A percentile compares a stretch with the other conserved stretches of the same genome.
These are phyloP conservation scores for Russula lepida DNA, from an alignment of 768 basidiomycete species.

Conservation along the genomic window DNA sequence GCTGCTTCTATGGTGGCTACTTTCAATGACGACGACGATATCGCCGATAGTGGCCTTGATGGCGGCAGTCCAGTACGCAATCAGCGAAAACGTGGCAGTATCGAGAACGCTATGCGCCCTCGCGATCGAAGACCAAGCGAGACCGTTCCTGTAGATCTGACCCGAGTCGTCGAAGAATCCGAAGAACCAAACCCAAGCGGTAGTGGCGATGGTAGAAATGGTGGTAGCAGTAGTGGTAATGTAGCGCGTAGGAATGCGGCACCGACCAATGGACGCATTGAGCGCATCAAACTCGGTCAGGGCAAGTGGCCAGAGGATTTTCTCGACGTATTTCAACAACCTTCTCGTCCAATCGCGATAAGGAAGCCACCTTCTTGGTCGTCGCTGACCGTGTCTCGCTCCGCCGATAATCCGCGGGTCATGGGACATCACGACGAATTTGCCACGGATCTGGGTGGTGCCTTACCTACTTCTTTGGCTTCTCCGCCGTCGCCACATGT, in stretches of 20 bases:
- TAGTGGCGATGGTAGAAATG: constrained; percentile 15
- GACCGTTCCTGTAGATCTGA: constrained; percentile 48
- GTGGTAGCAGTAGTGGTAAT: constrained; percentile 14
- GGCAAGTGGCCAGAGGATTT: constrained; percentile 84
- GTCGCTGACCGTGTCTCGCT: not conserved
- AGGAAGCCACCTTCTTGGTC: constrained; percentile 1
- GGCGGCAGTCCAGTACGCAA: not conserved
- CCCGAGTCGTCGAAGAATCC: constrained; percentile 59
- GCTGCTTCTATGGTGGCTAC: constrained; percentile 38
- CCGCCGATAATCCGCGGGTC: not conserved
- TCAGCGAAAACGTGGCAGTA: constrained; percentile 16
- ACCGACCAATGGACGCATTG: constrained; percentile 28
- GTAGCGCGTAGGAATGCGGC: constrained; percentile 25
- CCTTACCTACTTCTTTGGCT: not conserved
- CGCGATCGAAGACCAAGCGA: constrained; percentile 63
- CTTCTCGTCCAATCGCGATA: constrained; percentile 14
- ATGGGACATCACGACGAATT: not conserved
- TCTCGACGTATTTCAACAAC: constrained; percentile 45
- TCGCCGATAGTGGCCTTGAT: constrained; percentile 11
- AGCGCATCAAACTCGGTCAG: constrained; percentile 54
- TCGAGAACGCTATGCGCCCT: constrained; percentile 22
- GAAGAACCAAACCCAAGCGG: constrained; percentile 33
- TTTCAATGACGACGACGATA: constrained; percentile 33
- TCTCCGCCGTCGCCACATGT: constrained; percentile 25
- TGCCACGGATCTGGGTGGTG: not conserved